Conservation (phyloP, 768 basidiomycete genomes). For the Dendrothele bispora region DNA sequence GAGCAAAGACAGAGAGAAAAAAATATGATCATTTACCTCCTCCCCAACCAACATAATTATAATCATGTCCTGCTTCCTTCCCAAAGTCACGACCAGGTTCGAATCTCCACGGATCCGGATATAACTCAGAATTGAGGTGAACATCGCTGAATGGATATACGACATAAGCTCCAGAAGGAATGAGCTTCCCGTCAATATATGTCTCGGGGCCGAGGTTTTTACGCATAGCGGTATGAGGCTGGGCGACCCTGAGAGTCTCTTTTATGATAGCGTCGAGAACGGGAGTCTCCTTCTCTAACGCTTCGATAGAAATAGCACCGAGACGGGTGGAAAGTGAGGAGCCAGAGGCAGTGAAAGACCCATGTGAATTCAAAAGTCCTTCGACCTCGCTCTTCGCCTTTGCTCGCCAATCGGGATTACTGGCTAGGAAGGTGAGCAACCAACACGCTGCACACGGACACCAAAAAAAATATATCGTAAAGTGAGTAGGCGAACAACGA, state of each 20-base stretch:
- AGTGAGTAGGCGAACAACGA: too few relatives aligned
- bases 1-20: slow-evolving; percentile 8
- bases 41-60: slow-evolving; percentile 76
- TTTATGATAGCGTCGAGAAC: slow-evolving; percentile 71
- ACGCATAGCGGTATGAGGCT: slow-evolving; percentile 81
- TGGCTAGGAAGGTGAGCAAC: slow-evolving; percentile 72
- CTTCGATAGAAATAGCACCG: slow-evolving; percentile 60
- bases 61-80: slow-evolving; percentile 39
- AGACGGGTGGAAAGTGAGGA: slow-evolving; percentile 45
- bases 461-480: slow-evolving; percentile 4
- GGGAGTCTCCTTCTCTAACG: slow-evolving; percentile 71
- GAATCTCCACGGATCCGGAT: slow-evolving; percentile 77
- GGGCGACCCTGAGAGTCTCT: slow-evolving; percentile 76
- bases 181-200: slow-evolving; percentile 64
- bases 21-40: slow-evolving; percentile 53
- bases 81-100: slow-evolving; percentile 56
- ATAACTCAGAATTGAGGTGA: slow-evolving; percentile 70
- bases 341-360: slow-evolving; percentile 20
- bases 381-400: slow-evolving; percentile 64
- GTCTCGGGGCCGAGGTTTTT: slow-evolving; percentile 74
- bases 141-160: slow-evolving; percentile 81
- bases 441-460: slow-evolving; percentile 53
- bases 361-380: slow-evolving; percentile 46
- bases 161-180: slow-evolving; percentile 74
- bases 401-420: slow-evolving; percentile 62